These are phyloP conservation scores for Phytophthora idaei DNA, from an alignment of 352 stramenopile genomes.

Conservation along the genomic window DNA sequence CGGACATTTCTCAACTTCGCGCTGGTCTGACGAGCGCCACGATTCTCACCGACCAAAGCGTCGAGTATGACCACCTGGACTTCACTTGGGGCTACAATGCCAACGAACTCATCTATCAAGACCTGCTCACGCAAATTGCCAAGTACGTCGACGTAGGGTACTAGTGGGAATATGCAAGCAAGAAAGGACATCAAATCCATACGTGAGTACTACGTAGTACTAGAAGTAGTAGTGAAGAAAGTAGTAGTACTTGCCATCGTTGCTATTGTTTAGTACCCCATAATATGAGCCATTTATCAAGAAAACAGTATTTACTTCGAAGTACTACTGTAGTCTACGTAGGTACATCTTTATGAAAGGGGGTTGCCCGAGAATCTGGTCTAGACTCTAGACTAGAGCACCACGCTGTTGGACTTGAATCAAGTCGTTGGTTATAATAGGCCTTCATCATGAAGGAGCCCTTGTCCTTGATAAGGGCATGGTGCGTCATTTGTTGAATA, in stretches of 20 bases:
- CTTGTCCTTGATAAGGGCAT: background rate
- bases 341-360: no score
- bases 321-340: background rate
- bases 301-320: background rate
- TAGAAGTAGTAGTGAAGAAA: background rate
- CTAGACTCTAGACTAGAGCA: background rate
- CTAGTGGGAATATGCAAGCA: constrained; percentile 15
- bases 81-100: constrained; percentile 75
- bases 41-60: constrained; percentile 53
- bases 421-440: no score
- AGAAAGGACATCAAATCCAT: background rate
- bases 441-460: no score
- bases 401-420: constrained; percentile 12
- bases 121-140: constrained; percentile 61
- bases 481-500: constrained; percentile 28
- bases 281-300: background rate
- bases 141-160: constrained; percentile 60
- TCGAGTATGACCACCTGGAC: constrained; percentile 71
- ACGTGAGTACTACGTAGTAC: background rate
- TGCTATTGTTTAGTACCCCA: background rate
- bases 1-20: constrained; percentile 55
- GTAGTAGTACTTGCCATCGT: background rate
- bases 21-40: constrained; percentile 47
- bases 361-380: background rate
- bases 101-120: constrained; percentile 57